phyloP scores from a whole-genome alignment of 1,284 basidiomycete genomes.

The Volvariella surrecta region DNA sequence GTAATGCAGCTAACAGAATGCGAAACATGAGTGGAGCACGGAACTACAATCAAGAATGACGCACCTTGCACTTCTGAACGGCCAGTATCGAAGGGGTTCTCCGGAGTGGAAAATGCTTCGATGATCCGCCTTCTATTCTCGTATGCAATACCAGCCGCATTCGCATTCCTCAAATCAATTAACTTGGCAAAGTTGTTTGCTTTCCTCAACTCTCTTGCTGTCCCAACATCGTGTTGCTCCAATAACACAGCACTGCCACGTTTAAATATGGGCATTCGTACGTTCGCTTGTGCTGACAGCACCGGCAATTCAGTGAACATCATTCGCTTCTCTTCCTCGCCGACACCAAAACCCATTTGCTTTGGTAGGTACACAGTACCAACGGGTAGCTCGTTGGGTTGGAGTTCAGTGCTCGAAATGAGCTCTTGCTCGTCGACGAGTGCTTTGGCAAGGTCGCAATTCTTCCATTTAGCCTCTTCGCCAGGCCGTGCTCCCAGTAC shows the following conservation, averaged over 20 bases:
- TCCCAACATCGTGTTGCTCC: slow-evolving; percentile 13
- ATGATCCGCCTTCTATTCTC: slow-evolving; percentile 84
- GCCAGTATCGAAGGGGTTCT: slow-evolving; percentile 72
- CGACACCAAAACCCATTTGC: slow-evolving; percentile 56
- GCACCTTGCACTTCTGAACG: slow-evolving; percentile 83
- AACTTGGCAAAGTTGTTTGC: slow-evolving; percentile 60
- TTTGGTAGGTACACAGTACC: slow-evolving; percentile 35
- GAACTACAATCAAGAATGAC: slow-evolving; percentile 15
- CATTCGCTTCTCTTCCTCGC: slow-evolving; percentile 39
- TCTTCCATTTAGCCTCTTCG: slow-evolving; percentile 55
- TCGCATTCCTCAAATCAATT: slow-evolving; percentile 83
- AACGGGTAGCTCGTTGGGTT: slow-evolving; percentile 15
- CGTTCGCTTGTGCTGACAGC: slow-evolving; percentile 26
- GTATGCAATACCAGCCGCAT: slow-evolving; percentile 74
- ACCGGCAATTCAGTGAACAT: slow-evolving; percentile 54
- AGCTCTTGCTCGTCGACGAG: slow-evolving; percentile 52
- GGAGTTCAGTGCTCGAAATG: slow-evolving; percentile 18
- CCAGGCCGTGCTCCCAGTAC: slow-evolving; percentile 63
- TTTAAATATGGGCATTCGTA: slow-evolving; percentile 1
- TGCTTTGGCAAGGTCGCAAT: slow-evolving; percentile 53
- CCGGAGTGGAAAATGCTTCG: slow-evolving; percentile 64
- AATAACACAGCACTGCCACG: slow-evolving; percentile 2
- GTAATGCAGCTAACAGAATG: slow-evolving; percentile 59
- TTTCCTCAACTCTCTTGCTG: slow-evolving; percentile 45
- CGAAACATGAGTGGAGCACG: slow-evolving; percentile 5